Evolutionary conservation across 2,329 filamentous ascomycete genomes (phyloP).

Genomic region (Tolypocladium sp.): DNA sequence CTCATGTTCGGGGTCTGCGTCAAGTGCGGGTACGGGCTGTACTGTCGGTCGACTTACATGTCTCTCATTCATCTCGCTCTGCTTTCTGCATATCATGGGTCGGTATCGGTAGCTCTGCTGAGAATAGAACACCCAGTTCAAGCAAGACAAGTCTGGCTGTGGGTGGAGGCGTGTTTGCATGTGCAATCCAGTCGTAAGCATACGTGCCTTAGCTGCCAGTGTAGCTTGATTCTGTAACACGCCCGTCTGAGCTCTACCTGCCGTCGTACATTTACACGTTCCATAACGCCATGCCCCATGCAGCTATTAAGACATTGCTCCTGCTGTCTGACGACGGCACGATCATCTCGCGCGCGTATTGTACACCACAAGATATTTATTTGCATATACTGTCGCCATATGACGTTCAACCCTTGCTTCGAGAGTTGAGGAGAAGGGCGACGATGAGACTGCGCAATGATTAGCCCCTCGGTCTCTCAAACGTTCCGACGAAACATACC

Average conservation of each 20-base stretch:
- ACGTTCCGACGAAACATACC: conserved; percentile 46
- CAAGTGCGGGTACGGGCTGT: background rate
- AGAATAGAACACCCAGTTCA: background rate
- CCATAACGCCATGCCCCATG: conserved; percentile 29
- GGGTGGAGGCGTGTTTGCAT: background rate
- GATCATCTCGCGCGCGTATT: background rate
- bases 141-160: background rate
- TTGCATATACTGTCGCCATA: background rate
- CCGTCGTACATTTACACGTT: conserved; percentile 24
- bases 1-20: background rate
- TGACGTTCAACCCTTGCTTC: conserved; percentile 52
- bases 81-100: background rate
- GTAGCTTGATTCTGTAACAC: conserved; percentile 10
- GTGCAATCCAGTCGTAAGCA: background rate
- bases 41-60: background rate
- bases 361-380: background rate
- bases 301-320: conserved; percentile 12
- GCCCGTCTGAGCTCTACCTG: conserved; percentile 16
- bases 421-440: conserved; percentile 85
- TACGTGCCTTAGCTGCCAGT: conserved; percentile 3
- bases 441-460: conserved; percentile 64
- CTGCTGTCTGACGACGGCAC: background rate
- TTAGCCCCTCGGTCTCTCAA: background rate
- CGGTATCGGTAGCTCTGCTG: background rate
- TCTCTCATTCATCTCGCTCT: background rate